Percentiles rank a stretch among this genome's conserved stretches.
phyloP scores from a whole-genome alignment of 2,329 filamentous ascomycete species.

The Ascochyta koolunga region DNA sequence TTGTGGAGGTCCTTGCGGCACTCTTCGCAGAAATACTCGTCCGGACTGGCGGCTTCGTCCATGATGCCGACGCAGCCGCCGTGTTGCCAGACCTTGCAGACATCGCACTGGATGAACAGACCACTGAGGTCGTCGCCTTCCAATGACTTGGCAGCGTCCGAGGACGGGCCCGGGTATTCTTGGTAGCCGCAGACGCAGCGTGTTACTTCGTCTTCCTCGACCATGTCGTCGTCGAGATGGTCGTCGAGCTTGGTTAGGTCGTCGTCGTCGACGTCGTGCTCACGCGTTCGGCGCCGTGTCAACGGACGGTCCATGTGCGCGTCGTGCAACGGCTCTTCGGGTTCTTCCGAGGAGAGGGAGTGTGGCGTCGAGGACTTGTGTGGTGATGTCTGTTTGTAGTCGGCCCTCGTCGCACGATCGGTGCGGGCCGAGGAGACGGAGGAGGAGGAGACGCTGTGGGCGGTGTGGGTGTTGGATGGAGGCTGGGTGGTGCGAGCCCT shows the following conservation, averaged over 20 bases:
- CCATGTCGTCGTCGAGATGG: conserved; percentile 67
- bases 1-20: conserved; percentile 92
- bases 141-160: conserved; percentile 62
- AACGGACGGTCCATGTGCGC: conserved; percentile 68
- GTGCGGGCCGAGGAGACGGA: conserved; percentile 72
- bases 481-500: conserved; percentile 82
- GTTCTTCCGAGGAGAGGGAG: conserved; percentile 73
- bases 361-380: conserved; percentile 76
- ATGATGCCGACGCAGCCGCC: conserved; percentile 97
- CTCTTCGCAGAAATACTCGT: conserved; percentile 97
- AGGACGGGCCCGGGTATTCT: conserved; percentile 85
- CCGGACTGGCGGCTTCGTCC: conserved; percentile 88
- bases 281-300: conserved; percentile 80
- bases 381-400: conserved; percentile 74
- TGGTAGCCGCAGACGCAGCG: conserved; percentile 93
- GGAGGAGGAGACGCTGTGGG: conserved; percentile 79
- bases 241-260: conserved; percentile 56
- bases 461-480: conserved; percentile 66
- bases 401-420: conserved; percentile 75
- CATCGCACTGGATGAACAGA: conserved; percentile 97
- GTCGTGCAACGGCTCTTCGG: conserved; percentile 61
- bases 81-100: conserved; percentile 98
- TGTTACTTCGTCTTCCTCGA: conserved; percentile 82
- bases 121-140: conserved; percentile 80
- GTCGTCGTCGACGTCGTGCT: conserved; percentile 68